Evolutionary conservation across 2,329 filamentous ascomycete species (phyloP).

Genomic region (Cytospora schulzeri): DNA sequence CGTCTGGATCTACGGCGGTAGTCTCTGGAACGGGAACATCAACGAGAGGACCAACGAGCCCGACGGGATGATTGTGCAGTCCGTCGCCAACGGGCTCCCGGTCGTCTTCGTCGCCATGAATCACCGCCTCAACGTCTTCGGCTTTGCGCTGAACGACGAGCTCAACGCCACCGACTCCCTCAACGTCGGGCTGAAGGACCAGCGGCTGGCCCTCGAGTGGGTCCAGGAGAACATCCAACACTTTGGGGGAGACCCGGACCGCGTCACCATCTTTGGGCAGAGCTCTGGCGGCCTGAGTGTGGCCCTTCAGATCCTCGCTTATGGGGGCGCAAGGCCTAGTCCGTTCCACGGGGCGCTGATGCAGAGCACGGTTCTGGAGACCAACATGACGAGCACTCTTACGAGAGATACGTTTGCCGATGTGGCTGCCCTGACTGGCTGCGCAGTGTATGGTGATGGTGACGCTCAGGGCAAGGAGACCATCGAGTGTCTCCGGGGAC

Average conservation of each 20-base stretch:
- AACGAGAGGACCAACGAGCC: constrained; percentile 13
- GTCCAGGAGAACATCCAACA: constrained; percentile 43
- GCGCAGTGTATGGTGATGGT: background rate
- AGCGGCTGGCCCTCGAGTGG: constrained; percentile 43
- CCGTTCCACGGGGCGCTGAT: constrained; percentile 7
- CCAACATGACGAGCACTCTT: constrained; percentile 8
- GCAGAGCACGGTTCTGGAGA: constrained; percentile 7
- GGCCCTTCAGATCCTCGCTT: background rate
- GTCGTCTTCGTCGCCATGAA: constrained; percentile 10
- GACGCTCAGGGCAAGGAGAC: background rate
- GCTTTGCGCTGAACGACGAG: constrained; percentile 8
- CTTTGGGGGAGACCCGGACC: constrained; percentile 43
- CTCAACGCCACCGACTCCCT: constrained; percentile 3
- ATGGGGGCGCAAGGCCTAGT: background rate
- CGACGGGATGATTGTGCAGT: constrained; percentile 5
- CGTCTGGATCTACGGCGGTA: constrained; percentile 9
- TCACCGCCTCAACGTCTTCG: constrained; percentile 6
- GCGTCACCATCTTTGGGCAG: constrained; percentile 48
- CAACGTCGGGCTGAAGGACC: constrained; percentile 44
- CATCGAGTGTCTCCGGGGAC: background rate
- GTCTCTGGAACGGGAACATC: constrained; percentile 7
- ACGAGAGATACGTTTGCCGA: constrained; percentile 6
- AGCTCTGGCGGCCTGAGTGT: constrained; percentile 8
- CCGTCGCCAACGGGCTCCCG: constrained; percentile 4
- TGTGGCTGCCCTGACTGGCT: background rate